Conservation (phyloP, 2,329 filamentous ascomycete genomes). For the Phialemoniopsis sp. region DNA sequence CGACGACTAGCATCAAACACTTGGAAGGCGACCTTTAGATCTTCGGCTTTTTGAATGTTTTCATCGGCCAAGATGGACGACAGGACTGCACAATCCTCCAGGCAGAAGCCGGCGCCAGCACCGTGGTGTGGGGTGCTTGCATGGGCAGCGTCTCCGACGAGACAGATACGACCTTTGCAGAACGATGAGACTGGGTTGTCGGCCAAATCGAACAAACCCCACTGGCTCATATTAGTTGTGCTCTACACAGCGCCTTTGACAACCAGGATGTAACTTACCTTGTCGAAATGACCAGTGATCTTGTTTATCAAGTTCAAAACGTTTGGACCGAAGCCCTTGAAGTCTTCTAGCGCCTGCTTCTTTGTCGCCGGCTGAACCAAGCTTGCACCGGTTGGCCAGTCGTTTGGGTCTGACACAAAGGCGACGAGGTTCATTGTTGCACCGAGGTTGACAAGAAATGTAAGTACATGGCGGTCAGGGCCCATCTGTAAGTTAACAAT, state of each 20-base stretch:
- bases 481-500: slow-evolving; percentile 32
- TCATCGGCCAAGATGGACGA: slow-evolving; percentile 41
- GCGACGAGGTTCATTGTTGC: slow-evolving; percentile 49
- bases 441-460: slow-evolving; percentile 55
- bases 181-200: slow-evolving; percentile 36
- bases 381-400: slow-evolving; percentile 19
- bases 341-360: slow-evolving; percentile 27
- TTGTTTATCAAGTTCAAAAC: slow-evolving; percentile 23
- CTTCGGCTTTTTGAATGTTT: slow-evolving; percentile 18
- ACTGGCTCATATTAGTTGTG: too few species aligned
- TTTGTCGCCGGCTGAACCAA: slow-evolving; percentile 19
- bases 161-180: slow-evolving; percentile 34
- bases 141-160: slow-evolving; percentile 61
- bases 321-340: slow-evolving; percentile 23
- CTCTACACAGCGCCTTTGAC: too few species aligned
- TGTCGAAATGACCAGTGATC: slow-evolving; percentile 20
- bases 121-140: slow-evolving; percentile 58
- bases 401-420: slow-evolving; percentile 21
- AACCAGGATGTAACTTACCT: slow-evolving; percentile 18
- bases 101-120: slow-evolving; percentile 52
- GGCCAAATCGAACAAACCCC: slow-evolving; percentile 40
- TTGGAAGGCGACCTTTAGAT: slow-evolving; percentile 40
- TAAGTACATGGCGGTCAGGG: slow-evolving; percentile 52
- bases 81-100: slow-evolving; percentile 45
- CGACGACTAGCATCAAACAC: slow-evolving; percentile 46